These are phyloP conservation scores for Tetragonia tetragonoides DNA, from an alignment of 148 eudicot species.

Conservation along the genomic window DNA sequence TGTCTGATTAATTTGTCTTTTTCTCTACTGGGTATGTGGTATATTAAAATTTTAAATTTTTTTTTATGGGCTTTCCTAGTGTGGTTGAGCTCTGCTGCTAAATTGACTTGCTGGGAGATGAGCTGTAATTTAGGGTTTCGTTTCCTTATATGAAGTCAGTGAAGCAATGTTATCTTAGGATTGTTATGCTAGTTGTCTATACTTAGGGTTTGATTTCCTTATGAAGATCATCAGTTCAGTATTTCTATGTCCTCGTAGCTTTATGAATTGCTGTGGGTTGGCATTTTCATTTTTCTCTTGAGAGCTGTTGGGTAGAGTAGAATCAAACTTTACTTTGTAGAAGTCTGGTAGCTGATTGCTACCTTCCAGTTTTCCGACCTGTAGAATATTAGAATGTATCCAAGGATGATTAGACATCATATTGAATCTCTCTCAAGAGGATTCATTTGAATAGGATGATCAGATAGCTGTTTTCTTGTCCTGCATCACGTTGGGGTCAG, in stretches of 20 bases:
- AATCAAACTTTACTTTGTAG: slow-evolving; percentile 1
- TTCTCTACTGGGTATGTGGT: background rate
- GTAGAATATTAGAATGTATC: background rate
- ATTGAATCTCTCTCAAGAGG: background rate
- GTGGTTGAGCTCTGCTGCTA: slow-evolving; percentile 4
- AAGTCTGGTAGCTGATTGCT: background rate
- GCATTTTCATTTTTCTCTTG: background rate
- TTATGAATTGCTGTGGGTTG: background rate
- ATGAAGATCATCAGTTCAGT: background rate
- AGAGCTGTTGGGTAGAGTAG: background rate
- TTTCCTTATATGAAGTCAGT: background rate
- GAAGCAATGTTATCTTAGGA: background rate
- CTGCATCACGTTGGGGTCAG: background rate
- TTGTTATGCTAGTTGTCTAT: background rate
- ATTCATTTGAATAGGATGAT: background rate
- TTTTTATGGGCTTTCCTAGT: background rate
- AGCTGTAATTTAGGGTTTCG: slow-evolving; percentile 17
- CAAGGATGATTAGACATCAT: background rate
- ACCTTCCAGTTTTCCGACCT: background rate
- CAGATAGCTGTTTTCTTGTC: background rate
- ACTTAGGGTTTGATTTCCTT: no score
- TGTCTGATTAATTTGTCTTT: background rate
- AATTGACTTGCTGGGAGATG: background rate
- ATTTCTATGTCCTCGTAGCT: background rate
- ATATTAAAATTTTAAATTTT: no score